Evolutionary conservation across 1,139 yeast genomes (phyloP).

Genomic region (Hanseniaspora uvarum): DNA sequence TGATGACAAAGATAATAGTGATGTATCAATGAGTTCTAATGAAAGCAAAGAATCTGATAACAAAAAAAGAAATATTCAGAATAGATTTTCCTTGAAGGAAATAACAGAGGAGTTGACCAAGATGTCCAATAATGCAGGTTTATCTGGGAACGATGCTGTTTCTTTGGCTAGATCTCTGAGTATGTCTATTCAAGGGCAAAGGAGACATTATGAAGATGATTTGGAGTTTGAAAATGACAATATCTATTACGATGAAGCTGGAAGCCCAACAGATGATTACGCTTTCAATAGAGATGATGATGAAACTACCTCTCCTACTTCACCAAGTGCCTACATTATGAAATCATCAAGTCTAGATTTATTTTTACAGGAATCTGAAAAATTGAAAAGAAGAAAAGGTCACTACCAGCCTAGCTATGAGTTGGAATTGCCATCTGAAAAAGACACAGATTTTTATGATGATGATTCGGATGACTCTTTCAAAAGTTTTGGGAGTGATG

Average conservation of each 20-base stretch:
- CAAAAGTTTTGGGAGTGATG: constrained; percentile 6
- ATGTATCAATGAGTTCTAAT: neutral
- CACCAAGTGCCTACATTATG: constrained; percentile 8
- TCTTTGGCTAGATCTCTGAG: constrained; percentile 59
- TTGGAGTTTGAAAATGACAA: constrained; percentile 14
- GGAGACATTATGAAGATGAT: constrained; percentile 3
- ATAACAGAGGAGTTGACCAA: constrained; percentile 57
- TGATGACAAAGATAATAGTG: neutral
- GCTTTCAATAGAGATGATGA: neutral
- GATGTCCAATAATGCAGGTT: constrained; percentile 58
- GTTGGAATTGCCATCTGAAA: neutral
- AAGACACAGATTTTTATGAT: neutral
- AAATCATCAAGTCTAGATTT: constrained; percentile 3
- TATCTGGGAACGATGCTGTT: constrained; percentile 64
- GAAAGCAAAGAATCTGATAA: neutral
- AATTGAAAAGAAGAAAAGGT: constrained; percentile 5
- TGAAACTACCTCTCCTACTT: constrained; percentile 10
- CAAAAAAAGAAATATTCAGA: neutral
- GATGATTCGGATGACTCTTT: constrained; percentile 4
- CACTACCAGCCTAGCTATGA: constrained; percentile 16
- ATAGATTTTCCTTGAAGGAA: constrained; percentile 44
- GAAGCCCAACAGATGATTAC: neutral
- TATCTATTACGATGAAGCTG: neutral
- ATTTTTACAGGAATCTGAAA: constrained; percentile 9
- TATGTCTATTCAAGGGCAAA: constrained; percentile 21